Conservation (phyloP, 2,329 filamentous ascomycete species). For the Aspergillus caelatus region DNA sequence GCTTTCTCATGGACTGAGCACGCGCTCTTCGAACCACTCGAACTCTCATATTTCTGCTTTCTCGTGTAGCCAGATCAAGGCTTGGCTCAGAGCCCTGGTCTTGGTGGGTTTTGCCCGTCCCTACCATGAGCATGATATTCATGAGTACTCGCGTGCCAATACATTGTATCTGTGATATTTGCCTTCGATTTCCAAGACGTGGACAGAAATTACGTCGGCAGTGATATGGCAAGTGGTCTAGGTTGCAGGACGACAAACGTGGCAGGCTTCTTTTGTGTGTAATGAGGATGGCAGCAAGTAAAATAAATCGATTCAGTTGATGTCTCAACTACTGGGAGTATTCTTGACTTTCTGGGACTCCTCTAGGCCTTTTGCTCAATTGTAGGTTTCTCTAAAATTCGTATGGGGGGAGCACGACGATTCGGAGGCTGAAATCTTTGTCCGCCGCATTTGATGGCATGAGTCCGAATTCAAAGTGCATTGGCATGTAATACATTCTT, state of each 20-base stretch:
- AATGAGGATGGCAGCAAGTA: slow-evolving; percentile 20
- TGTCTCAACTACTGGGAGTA: neutral
- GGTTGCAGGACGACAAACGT: slow-evolving; percentile 28
- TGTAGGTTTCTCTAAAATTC: neutral
- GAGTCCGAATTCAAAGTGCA: neutral
- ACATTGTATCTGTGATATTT: slow-evolving; percentile 13
- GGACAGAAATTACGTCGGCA: slow-evolving; percentile 19
- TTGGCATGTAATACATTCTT: neutral
- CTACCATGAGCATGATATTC: slow-evolving; percentile 19
- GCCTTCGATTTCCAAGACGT: slow-evolving; percentile 14
- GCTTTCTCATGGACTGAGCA: slow-evolving; percentile 15
- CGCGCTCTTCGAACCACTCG: slow-evolving; percentile 29
- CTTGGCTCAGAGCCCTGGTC: slow-evolving; percentile 25
- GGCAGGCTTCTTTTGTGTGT: slow-evolving; percentile 24
- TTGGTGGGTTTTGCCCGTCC: slow-evolving; percentile 26
- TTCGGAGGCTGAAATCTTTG: neutral
- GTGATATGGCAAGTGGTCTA: slow-evolving; percentile 27
- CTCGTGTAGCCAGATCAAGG: slow-evolving; percentile 21
- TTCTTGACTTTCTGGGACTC: neutral
- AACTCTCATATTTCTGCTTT: slow-evolving; percentile 28
- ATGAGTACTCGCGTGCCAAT: slow-evolving; percentile 18
- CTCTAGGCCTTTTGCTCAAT: neutral
- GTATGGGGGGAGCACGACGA: neutral
- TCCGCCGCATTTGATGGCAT: neutral
- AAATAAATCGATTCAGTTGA: neutral